Evolutionary conservation across 768 basidiomycete genomes (phyloP).

Genomic region (Mrakia blollopis): DNA sequence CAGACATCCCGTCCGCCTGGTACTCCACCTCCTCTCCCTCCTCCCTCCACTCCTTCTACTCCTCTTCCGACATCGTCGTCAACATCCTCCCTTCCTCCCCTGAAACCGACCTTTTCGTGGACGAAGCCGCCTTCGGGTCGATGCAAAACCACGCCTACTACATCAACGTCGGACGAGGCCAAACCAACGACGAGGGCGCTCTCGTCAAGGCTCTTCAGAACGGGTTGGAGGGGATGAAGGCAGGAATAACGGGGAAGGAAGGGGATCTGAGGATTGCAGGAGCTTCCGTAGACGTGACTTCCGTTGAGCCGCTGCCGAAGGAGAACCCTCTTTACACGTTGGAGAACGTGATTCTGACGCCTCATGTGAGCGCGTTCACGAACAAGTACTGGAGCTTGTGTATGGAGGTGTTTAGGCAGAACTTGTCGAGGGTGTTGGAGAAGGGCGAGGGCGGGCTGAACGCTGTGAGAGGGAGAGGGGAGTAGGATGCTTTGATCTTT

Average conservation of each 20-base stretch:
- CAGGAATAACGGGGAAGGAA: background rate
- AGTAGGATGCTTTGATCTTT: background rate
- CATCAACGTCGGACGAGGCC: constrained; percentile 27
- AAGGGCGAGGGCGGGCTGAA: constrained; percentile 32
- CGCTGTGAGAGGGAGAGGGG: constrained; percentile 33
- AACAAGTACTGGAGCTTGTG: constrained; percentile 4
- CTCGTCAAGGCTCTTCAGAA: constrained; percentile 32
- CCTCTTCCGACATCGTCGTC: constrained; percentile 32
- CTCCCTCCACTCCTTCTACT: constrained; percentile 32
- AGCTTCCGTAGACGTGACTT: constrained; percentile 19
- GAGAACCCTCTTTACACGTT: constrained; percentile 17
- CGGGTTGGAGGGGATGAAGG: background rate
- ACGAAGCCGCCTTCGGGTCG: constrained; percentile 29
- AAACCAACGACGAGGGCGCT: constrained; percentile 31
- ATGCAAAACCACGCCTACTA: constrained; percentile 19
- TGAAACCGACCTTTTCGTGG: constrained; percentile 27
- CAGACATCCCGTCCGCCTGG: constrained; percentile 34
- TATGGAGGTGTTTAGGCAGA: constrained; percentile 10
- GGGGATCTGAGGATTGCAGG: constrained; percentile 24
- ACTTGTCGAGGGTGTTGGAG: constrained; percentile 7
- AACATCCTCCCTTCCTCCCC: constrained; percentile 32
- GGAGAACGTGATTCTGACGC: constrained; percentile 24
- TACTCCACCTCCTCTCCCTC: constrained; percentile 26
- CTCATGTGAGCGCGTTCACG: constrained; percentile 3
- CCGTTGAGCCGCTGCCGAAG: constrained; percentile 7